Base-by-base conservation (phyloP, 1,284 basidiomycete species). In the Hemileia vastatrix region DNA sequence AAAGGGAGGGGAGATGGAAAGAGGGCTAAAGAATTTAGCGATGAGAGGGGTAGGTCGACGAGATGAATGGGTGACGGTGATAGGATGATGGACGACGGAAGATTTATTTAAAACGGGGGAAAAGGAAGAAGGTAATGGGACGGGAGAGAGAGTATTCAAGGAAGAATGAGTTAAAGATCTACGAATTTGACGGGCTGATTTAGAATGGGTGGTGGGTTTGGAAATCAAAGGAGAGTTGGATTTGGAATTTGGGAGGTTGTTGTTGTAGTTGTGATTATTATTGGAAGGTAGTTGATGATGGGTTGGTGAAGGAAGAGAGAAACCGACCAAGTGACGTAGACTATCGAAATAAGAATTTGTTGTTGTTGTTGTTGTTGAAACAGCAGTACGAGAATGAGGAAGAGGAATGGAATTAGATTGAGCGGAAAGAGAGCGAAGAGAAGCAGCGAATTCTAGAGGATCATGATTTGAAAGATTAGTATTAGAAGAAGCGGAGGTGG, bases 391-490 rank as follows among this genome's bases (percentile, higher is more conserved):
- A 18, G 36, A 19, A 18, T 21, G 27, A n/a, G 31, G 40, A 27
- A 52, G 59, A 11, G 51, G 51, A 2, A 61, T 24, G 19, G 54
- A 54, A 44, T 53, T 52, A 8, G 59, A 61, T 11, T 48, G n/a
- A 4, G 54, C 52, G 4, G 59, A 52, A 3, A 48, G 21, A 6
- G 59, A 32, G 9, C 59, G 51, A 33, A 51, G 54, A 43, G 51
- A 54, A 18, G 59, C 54, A 44, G 54, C 54, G 8, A 61, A 32
- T 5, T 52, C 59, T 13, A 54, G 21, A 6, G 59, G 59, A n/a
- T 54, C 54, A 11, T 51, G 51, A 8, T 6, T 40, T 18, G n/a
- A 24, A 32, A 49, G 36, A 27, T 33, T 45, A 50, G 24, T 24
- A 18, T 18, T 24, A 8, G 18, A 15, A 15, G 49, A 21, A 24